Conservation (phyloP, 208 protist species). For the Leishmania major region DNA sequence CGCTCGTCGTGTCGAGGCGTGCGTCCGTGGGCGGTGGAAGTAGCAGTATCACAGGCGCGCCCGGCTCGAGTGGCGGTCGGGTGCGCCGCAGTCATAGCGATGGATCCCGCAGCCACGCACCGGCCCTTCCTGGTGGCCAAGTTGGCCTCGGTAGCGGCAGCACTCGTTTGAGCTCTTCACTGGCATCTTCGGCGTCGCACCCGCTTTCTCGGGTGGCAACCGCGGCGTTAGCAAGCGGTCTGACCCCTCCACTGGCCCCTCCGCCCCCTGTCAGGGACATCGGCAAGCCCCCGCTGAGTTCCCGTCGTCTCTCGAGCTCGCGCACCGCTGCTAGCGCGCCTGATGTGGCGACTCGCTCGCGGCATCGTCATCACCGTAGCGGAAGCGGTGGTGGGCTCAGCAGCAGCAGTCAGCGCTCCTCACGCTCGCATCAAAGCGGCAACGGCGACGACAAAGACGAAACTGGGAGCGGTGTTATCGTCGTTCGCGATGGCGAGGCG, state of each 20-base stretch:
- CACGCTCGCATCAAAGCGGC: slow-evolving; percentile 8
- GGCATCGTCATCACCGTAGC: slow-evolving; percentile 26
- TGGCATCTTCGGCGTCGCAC: slow-evolving; percentile 17
- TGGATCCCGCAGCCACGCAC: slow-evolving; percentile 7
- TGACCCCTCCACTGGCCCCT: slow-evolving; percentile 27
- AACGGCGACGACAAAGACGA: slow-evolving; percentile 10
- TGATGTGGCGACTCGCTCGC: slow-evolving; percentile 1
- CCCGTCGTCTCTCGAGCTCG: slow-evolving; percentile 28
- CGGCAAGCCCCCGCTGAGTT: slow-evolving; percentile 63
- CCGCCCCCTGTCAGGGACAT: slow-evolving; percentile 33
- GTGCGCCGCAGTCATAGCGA: slow-evolving; percentile 34
- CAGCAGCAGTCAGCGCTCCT: slow-evolving; percentile 20
- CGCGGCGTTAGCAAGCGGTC: slow-evolving; percentile 11
- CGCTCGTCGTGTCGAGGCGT: slow-evolving; percentile 13
- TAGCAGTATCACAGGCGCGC: neutral
- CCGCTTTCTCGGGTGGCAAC: slow-evolving; percentile 13
- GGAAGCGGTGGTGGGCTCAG: slow-evolving; percentile 25
- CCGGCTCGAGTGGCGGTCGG: neutral
- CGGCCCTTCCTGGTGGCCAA: neutral
- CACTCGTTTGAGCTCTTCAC: slow-evolving; percentile 2
- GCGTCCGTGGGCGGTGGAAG: neutral
- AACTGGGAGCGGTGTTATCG: slow-evolving; percentile 12
- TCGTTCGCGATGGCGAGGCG: slow-evolving; percentile 21
- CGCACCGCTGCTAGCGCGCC: slow-evolving; percentile 2
- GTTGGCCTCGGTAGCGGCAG: neutral